These are phyloP conservation scores for Panellus pusillus DNA, from an alignment of 768 basidiomycete species.

Conservation along the genomic window DNA sequence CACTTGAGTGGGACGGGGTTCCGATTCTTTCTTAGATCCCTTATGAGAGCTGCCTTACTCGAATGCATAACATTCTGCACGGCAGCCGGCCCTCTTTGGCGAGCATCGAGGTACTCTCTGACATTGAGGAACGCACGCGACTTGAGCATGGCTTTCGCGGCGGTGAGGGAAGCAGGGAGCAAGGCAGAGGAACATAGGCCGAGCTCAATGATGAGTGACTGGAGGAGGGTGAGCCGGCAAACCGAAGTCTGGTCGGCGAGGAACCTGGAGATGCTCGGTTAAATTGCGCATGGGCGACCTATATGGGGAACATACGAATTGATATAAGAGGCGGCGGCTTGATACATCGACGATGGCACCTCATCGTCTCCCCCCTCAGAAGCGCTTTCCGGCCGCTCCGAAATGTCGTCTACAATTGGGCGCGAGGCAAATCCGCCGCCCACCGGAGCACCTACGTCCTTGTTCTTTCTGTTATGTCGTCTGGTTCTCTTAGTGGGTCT, in stretches of 20 bases:
- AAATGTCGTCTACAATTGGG: constrained; percentile 52
- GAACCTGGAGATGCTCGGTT: constrained; percentile 37
- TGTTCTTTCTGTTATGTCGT: constrained; percentile 1
- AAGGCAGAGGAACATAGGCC: constrained; percentile 55
- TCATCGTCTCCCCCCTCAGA: constrained; percentile 36
- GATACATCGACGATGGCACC: constrained; percentile 40
- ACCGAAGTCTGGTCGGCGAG: constrained; percentile 47
- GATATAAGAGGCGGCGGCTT: constrained; percentile 62
- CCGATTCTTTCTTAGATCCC: constrained; percentile 53
- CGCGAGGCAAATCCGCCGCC: constrained; percentile 34
- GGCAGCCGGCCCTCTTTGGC: constrained; percentile 61
- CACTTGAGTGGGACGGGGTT: constrained; percentile 46
- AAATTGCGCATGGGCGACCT: neutral
- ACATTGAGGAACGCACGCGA: constrained; percentile 69
- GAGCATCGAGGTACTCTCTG: constrained; percentile 67
- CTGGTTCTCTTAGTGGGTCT: too few species aligned
- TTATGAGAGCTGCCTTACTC: constrained; percentile 59
- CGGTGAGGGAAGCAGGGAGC: constrained; percentile 59
- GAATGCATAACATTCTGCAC: constrained; percentile 63
- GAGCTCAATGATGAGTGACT: constrained; percentile 77
- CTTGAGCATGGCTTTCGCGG: constrained; percentile 70
- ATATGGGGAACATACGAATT: constrained; percentile 49
- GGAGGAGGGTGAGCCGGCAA: constrained; percentile 61
- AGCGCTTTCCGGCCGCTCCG: constrained; percentile 34
- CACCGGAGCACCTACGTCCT: neutral